Base-by-base conservation (phyloP, 257 asterid genomes). In the Ilex asprella region DNA sequence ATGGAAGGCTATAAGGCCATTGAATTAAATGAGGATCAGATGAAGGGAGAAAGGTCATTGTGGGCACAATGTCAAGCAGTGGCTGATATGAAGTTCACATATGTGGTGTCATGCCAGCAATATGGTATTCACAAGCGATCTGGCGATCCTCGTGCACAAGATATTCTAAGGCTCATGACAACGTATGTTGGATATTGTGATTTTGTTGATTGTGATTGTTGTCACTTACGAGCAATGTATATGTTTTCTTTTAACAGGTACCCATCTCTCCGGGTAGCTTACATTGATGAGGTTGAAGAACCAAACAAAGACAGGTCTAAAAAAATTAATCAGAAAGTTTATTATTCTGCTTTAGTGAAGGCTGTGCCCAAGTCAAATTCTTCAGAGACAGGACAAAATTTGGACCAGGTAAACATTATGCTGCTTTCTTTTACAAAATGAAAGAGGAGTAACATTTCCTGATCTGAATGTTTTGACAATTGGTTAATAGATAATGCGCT, bases 51-150 rank as follows among this genome's bases (percentile, higher is more conserved):
- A 75, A 82, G 96, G 67, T 89, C 97, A 6, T 72, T 93, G 27
- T 89, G 96, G 96, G 83, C 95, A 10, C 99, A 93, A 63, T 93
- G 95, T 78, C 97, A 87, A 77, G 99, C 99, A 32, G 99, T 93
- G 67, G 95, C 96, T 62, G 99, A 89, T 79, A 87, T 93, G 99
- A 93, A 93, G 82, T 93, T 93, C 66, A 87, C 99, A 53, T 87
- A 84, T 79, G 97, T 93, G 56, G 97, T 89, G 51, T 89, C 99
- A 27, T 93, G 99, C 78, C 99, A 93, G 72, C 74, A 67, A 51
- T 93, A 93, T 68, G 99, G 99, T 31, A 85, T 85, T 66, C 97
- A 89, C 56, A 93, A 93, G 74, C 86, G 99, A 75, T 87, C 95
- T 66, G 97, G 96, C 49, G 97, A 93, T 76, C 46, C 64, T 31